phyloP scores from a whole-genome alignment of 2,329 filamentous ascomycete species.

The Botrytis aclada region DNA sequence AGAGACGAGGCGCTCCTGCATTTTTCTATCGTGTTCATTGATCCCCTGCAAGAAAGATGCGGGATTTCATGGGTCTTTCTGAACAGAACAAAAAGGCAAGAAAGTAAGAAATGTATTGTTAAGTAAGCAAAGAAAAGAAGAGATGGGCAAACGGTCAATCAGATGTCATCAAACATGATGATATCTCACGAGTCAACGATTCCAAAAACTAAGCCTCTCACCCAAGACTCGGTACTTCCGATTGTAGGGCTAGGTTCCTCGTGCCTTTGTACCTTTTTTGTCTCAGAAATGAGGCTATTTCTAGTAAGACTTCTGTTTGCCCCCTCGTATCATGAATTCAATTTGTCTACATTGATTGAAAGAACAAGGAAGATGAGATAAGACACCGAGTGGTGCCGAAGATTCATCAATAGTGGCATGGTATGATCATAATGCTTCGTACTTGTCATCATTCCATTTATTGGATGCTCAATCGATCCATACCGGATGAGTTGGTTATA shows the following conservation, averaged over 20 bases:
- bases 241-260: neutral
- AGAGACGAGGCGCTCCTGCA: neutral
- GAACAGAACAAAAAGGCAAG: neutral
- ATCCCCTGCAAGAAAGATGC: neutral
- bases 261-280: neutral
- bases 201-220: neutral
- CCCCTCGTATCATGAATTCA: neutral
- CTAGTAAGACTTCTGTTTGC: neutral
- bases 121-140: neutral
- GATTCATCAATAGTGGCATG: constrained; percentile 13
- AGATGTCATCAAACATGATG: neutral
- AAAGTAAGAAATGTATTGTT: neutral
- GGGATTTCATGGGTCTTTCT: neutral
- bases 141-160: neutral
- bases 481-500: neutral
- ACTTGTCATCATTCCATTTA: neutral
- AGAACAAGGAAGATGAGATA: neutral
- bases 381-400: neutral
- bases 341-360: neutral
- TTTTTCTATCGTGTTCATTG: neutral
- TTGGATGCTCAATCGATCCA: neutral
- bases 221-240: constrained; percentile 3
- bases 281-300: constrained; percentile 2
- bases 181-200: neutral
- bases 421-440: neutral